Conservation (phyloP, 179 eudicot species). For the Camellia oleifera region DNA sequence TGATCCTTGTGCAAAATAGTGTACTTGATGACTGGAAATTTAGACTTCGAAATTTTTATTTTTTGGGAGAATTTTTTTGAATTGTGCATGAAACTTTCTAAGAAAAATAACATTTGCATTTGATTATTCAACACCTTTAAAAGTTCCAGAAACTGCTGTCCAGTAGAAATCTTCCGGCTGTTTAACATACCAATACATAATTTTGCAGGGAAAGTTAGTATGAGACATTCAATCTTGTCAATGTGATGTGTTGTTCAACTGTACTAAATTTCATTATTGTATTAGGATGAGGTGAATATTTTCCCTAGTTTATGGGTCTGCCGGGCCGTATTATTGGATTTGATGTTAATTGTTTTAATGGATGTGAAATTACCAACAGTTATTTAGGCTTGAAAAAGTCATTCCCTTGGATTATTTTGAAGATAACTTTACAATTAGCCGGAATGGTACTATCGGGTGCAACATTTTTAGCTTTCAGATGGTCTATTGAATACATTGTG, state of each 20-base stretch:
- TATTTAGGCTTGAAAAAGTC: not conserved
- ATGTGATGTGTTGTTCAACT: not conserved
- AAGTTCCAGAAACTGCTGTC: not conserved
- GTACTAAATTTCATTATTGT: not conserved
- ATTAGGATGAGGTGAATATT: not conserved
- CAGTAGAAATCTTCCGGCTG: not conserved
- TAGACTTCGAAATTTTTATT: not conserved
- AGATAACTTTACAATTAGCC: not conserved
- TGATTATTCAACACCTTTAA: not conserved
- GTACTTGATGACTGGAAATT: not conserved
- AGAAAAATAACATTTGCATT: not conserved
- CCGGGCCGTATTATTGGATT: not conserved
- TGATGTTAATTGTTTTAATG: not conserved
- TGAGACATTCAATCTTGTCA: too few relatives aligned
- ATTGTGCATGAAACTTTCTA: too few relatives aligned
- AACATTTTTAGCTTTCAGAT: not conserved
- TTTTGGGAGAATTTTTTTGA: not conserved
- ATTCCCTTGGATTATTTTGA: not conserved
- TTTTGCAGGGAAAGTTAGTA: not conserved
- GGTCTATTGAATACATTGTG: too few relatives aligned
- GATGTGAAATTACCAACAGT: not conserved
- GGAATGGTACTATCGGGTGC: not conserved
- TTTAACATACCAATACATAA: not conserved
- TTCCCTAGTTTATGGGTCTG: not conserved
- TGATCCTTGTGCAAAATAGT: not conserved